Conservation (phyloP, 805 yeast genomes). For the Candida khao-thaluensis region DNA sequence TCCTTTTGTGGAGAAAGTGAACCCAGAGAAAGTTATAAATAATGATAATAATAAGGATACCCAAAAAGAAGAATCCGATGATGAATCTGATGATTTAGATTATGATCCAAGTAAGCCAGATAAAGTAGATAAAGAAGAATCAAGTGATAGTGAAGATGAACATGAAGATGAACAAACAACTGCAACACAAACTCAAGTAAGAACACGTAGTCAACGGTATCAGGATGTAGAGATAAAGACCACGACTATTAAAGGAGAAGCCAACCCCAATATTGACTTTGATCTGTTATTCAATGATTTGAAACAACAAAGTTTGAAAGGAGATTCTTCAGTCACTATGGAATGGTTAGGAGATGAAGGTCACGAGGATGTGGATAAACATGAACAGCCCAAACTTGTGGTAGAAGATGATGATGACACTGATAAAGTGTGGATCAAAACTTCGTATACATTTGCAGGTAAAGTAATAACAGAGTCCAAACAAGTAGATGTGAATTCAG, state of each 20-base stretch:
- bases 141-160: constrained; percentile 35
- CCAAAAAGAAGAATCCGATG: constrained; percentile 21
- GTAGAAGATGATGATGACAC: constrained; percentile 20
- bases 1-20: too few species aligned
- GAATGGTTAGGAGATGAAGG: constrained; percentile 8
- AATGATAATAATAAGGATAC: too few species aligned
- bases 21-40: too few species aligned
- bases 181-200: constrained; percentile 54
- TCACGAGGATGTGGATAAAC: constrained; percentile 4
- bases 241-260: constrained; percentile 10
- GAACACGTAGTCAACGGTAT: constrained; percentile 64
- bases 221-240: constrained; percentile 25
- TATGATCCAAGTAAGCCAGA: constrained; percentile 29
- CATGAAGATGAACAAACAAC: constrained; percentile 29
- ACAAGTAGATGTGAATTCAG: constrained; percentile 71
- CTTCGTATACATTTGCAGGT: constrained; percentile 89
- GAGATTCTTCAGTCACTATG: constrained; percentile 8
- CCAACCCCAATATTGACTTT: constrained; percentile 24
- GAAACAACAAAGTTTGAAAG: constrained; percentile 15
- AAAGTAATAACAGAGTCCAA: constrained; percentile 74
- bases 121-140: constrained; percentile 20
- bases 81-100: constrained; percentile 33
- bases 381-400: background rate
- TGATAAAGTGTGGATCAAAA: constrained; percentile 65
- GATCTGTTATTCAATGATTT: constrained; percentile 31